Evolutionary conservation across 768 basidiomycete species (phyloP).

Genomic region (Pleurotus eryngii): DNA sequence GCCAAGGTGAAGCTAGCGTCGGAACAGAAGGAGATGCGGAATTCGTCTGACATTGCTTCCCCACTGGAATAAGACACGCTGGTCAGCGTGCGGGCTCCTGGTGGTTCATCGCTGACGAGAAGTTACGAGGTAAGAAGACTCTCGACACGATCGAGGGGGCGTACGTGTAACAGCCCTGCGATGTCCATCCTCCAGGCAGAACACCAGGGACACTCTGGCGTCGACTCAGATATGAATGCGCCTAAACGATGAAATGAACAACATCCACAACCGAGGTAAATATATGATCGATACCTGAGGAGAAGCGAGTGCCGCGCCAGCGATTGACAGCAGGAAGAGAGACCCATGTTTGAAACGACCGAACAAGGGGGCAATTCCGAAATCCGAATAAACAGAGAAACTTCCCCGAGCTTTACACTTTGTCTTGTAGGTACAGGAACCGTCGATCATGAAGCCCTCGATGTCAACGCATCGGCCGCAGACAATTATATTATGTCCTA

Average conservation of each 20-base stretch:
- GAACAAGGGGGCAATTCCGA: too few species aligned
- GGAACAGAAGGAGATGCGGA: conserved; percentile 38
- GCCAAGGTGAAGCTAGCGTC: conserved; percentile 34
- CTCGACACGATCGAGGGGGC: neutral
- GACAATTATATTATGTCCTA: too few species aligned
- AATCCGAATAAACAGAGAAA: too few species aligned
- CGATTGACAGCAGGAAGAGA: neutral
- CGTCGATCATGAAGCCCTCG: too few species aligned
- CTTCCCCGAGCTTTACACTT: too few species aligned
- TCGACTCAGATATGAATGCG: neutral
- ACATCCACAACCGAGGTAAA: too few species aligned
- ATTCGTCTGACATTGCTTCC: conserved; percentile 29
- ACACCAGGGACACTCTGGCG: neutral
- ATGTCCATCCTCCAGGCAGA: neutral
- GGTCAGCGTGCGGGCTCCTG: neutral
- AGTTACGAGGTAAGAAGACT: too few species aligned
- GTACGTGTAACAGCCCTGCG: conserved; percentile 3
- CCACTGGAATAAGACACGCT: neutral
- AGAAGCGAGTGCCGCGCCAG: neutral
- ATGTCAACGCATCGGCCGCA: too few species aligned
- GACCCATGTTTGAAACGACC: too few species aligned
- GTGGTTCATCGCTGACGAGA: neutral
- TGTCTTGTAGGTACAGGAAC: too few species aligned
- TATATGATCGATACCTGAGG: neutral
- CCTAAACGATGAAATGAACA: neutral